Conservation (phyloP, 2,329 filamentous ascomycete species). For the Verticillium nonalfalfae region DNA sequence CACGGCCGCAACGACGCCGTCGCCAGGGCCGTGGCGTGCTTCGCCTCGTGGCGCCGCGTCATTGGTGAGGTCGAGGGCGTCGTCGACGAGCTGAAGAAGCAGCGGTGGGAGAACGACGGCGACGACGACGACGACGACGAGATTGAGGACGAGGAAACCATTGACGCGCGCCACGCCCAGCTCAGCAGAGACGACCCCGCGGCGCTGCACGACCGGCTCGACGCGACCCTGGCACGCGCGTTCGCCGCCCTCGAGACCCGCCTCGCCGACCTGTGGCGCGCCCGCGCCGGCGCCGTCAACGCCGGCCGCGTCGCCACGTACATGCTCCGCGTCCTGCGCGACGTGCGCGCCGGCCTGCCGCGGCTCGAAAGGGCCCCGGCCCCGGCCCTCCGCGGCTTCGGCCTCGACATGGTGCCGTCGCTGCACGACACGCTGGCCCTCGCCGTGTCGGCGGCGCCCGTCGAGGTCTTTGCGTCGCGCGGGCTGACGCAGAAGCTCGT, state of each 20-base stretch:
- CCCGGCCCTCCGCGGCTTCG: slow-evolving; percentile 50
- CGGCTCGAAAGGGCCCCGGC: slow-evolving; percentile 36
- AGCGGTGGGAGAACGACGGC: slow-evolving; percentile 70
- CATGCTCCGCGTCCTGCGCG: slow-evolving; percentile 66
- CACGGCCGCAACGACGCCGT: slow-evolving; percentile 68
- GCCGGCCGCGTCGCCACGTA: slow-evolving; percentile 55
- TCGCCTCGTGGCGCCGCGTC: slow-evolving; percentile 67
- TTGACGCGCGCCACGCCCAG: slow-evolving; percentile 58
- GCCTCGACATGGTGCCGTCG: slow-evolving; percentile 51
- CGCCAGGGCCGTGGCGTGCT: slow-evolving; percentile 53
- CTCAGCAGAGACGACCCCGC: slow-evolving; percentile 69
- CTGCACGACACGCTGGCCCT: slow-evolving; percentile 58
- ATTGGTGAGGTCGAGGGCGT: slow-evolving; percentile 61
- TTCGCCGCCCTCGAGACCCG: slow-evolving; percentile 54
- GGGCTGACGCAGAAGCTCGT: slow-evolving; percentile 40
- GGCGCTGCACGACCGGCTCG: slow-evolving; percentile 52
- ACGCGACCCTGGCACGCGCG: slow-evolving; percentile 47
- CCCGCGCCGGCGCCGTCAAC: slow-evolving; percentile 36
- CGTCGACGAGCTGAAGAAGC: slow-evolving; percentile 58
- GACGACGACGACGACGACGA: slow-evolving; percentile 57
- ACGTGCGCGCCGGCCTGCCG: slow-evolving; percentile 63
- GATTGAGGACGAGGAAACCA: slow-evolving; percentile 66
- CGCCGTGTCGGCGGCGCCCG: slow-evolving; percentile 40
- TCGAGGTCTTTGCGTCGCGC: slow-evolving; percentile 39
- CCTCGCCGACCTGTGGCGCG: slow-evolving; percentile 42